A percentile compares a stretch with the other conserved stretches of the same genome.
phyloP scores from a whole-genome alignment of 2,329 filamentous ascomycete genomes.

The Aspergillus glaucus region DNA sequence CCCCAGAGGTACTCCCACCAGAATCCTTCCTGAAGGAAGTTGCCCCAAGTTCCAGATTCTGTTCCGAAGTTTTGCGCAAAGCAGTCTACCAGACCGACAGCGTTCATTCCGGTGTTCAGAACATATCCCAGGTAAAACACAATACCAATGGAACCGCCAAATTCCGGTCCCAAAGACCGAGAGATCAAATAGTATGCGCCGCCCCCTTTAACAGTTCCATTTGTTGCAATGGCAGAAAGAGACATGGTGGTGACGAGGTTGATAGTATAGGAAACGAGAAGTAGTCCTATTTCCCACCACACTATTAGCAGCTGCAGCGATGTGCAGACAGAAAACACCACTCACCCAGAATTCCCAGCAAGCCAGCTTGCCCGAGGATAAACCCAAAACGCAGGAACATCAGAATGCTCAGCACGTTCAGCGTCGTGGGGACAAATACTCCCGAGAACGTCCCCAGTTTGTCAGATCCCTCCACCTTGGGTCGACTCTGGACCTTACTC shows the following conservation, averaged over 20 bases:
- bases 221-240: conserved; percentile 81
- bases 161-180: conserved; percentile 76
- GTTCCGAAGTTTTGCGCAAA: conserved; percentile 67
- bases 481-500: conserved; percentile 17
- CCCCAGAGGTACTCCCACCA: conserved; percentile 74
- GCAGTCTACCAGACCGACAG: conserved; percentile 79
- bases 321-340: conserved; percentile 2
- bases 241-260: conserved; percentile 81
- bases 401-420: conserved; percentile 83
- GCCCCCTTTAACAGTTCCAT: conserved; percentile 80
- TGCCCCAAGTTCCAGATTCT: conserved; percentile 49
- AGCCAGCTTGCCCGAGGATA: conserved; percentile 71
- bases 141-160: conserved; percentile 80
- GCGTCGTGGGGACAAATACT: conserved; percentile 80
- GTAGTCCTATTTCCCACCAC: conserved; percentile 51
- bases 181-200: conserved; percentile 88
- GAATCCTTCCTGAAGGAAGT: conserved; percentile 61
- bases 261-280: conserved; percentile 69
- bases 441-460: conserved; percentile 74
- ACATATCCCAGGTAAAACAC: conserved; percentile 88
- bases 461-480: conserved; percentile 29
- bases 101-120: conserved; percentile 80
- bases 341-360: conserved; percentile 72
- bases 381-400: conserved; percentile 89
- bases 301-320: conserved; percentile 9